Evolutionary conservation across 2,329 filamentous ascomycete genomes (phyloP), one percentile per base, ranked within the genome.

Genomic region (Nemania sp.): DNA sequence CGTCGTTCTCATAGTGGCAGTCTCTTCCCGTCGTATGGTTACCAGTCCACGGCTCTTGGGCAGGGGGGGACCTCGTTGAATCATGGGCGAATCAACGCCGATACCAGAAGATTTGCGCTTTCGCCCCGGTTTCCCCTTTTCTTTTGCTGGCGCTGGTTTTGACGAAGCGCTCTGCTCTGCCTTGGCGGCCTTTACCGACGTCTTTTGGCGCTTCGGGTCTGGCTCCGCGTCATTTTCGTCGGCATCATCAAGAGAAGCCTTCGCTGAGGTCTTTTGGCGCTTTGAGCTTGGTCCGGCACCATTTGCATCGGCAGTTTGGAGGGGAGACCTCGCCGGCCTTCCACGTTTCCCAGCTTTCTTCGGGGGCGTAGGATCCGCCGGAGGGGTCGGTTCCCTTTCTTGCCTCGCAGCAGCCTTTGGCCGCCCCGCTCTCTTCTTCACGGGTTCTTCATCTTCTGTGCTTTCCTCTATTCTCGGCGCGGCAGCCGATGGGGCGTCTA

Each of bases 1-100:
- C 52, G 88, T 90, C 46, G 81, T 83, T 32, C 80, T 80, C 63
- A 84, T 79, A 25, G 77, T 79, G 54, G 87, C 81, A 1, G 78
- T 74, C 9, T 79, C 79, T 60, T 80, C 78, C 34, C 78, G 78
- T 43, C 81, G 80, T 54, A 80, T 72, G 52, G 83, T 83, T 21
- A 85, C 79, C 11, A 87, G 76, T 1, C 83, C 83, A 18, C 82
- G 81, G 40, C 79, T 76, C 68, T 80, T 84, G 53, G 84, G 83
- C 53, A 86, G 75, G 0, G 84, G 84, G 1, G 84, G 83, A 0
- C 82, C 82, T 9, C 80, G 81, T 39, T 83, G 81, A 10, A 85
- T 75, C 2, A 71, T 71, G 1, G 80, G 80, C 21, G 79, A 77
- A 37, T 84, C 83, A 42, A 73, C 76, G 2, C 75, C 78, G 2